A percentile compares a stretch with the other conserved stretches of the same genome.
Conservation (phyloP, 2,329 filamentous ascomycete genomes). For the Talaromyces sp. region DNA sequence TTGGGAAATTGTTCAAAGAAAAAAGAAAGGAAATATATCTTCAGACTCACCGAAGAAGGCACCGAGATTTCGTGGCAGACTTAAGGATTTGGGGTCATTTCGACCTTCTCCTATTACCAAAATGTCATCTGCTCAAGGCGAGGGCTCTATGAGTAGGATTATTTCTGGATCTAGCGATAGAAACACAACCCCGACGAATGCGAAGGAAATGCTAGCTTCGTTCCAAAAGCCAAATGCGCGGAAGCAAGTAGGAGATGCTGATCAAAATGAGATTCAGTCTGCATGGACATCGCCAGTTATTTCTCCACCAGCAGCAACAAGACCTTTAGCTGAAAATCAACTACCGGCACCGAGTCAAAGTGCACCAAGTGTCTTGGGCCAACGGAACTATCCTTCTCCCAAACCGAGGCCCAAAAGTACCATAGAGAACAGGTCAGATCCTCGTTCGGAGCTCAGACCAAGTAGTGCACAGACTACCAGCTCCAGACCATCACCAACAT, state of each 20-base stretch:
- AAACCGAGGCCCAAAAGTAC: slow-evolving; percentile 19
- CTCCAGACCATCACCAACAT: slow-evolving; percentile 29
- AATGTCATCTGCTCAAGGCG: slow-evolving; percentile 29
- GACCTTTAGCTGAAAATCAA: slow-evolving; percentile 20
- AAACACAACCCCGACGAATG: slow-evolving; percentile 32
- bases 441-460: slow-evolving; percentile 31
- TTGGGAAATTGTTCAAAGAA: slow-evolving; percentile 34
- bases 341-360: slow-evolving; percentile 8
- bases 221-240: slow-evolving; percentile 38
- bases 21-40: slow-evolving; percentile 11
- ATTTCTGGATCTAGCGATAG: slow-evolving; percentile 20
- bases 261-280: slow-evolving; percentile 29
- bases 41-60: slow-evolving; percentile 19
- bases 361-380: slow-evolving; percentile 18
- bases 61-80: slow-evolving; percentile 10
- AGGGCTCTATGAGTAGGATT: slow-evolving; percentile 30
- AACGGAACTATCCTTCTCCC: slow-evolving; percentile 12
- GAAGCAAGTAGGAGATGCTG: slow-evolving; percentile 18
- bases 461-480: slow-evolving; percentile 27
- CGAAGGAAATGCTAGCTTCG: slow-evolving; percentile 38
- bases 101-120: slow-evolving; percentile 25
- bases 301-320: slow-evolving; percentile 23
- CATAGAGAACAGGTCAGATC: slow-evolving; percentile 17
- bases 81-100: slow-evolving; percentile 20
- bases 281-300: slow-evolving; percentile 37